phyloP scores from a whole-genome alignment of 805 yeast genomes.

The Sugiyamaella mastotermitis region DNA sequence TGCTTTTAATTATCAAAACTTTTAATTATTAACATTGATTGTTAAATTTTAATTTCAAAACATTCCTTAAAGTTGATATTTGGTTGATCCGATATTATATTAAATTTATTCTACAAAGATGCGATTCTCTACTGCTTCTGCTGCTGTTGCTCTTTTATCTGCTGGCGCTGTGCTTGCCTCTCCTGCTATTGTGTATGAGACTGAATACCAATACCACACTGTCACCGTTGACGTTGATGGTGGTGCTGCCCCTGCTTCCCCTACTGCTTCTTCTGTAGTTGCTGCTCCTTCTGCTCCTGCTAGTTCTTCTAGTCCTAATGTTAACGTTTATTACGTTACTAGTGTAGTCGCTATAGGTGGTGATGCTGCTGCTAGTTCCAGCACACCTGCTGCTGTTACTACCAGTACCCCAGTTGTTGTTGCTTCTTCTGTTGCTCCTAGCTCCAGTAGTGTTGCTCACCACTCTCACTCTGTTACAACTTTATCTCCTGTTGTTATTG shows the following conservation, averaged over 20 bases:
- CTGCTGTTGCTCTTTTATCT: constrained; percentile 2
- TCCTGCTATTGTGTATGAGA: constrained; percentile 18
- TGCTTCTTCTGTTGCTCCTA: constrained; percentile 5
- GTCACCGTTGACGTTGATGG: constrained; percentile 16
- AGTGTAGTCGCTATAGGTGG: not conserved
- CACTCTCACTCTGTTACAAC: constrained; percentile 6
- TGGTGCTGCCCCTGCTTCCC: constrained; percentile 4
- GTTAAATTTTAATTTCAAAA: too few species aligned
- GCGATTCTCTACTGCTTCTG: constrained; percentile 6
- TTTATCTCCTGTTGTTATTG: constrained; percentile 13
- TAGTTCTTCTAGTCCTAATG: constrained; percentile 6
- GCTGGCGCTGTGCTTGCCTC: constrained; percentile 15
- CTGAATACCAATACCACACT: constrained; percentile 13
- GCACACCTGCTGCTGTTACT: constrained; percentile 5
- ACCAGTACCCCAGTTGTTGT: constrained; percentile 1
- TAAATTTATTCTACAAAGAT: not conserved
- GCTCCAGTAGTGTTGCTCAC: constrained; percentile 2
- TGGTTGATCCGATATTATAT: too few species aligned
- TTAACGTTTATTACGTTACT: constrained; percentile 1
- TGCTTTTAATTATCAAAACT: too few species aligned
- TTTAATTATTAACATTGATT: too few species aligned
- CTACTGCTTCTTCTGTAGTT: constrained; percentile 10
- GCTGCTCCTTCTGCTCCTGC: constrained; percentile 10
- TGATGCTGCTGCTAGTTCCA: constrained; percentile 4
- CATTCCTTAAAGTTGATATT: too few species aligned